A percentile compares a stretch with the other conserved stretches of the same genome.
Evolutionary conservation across 768 basidiomycete genomes (phyloP).

Genomic region (Tephrocybe sp.): DNA sequence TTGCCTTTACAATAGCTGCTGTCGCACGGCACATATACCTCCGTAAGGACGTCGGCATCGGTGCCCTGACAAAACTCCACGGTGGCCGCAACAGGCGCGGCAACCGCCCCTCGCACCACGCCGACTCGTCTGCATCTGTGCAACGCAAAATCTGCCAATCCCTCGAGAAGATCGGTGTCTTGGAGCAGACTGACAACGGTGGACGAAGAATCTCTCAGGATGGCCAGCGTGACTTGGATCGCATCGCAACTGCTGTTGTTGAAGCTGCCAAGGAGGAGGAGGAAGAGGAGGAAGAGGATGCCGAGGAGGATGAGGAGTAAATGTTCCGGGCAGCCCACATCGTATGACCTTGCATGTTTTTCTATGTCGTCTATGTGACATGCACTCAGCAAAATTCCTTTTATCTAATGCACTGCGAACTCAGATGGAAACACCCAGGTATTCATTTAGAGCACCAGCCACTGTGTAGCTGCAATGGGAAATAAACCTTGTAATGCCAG

Average conservation of each 20-base stretch:
- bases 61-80: constrained; percentile 92
- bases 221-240: constrained; percentile 93
- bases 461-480: too few species aligned
- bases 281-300: constrained; percentile 73
- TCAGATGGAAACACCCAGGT: too few species aligned
- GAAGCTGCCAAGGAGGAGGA: constrained; percentile 72
- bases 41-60: constrained; percentile 94
- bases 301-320: constrained; percentile 58
- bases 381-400: constrained; percentile 32
- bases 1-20: constrained; percentile 56
- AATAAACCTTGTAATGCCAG: not conserved
- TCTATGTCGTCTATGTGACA: constrained; percentile 35
- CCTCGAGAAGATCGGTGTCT: constrained; percentile 97
- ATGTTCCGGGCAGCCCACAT: constrained; percentile 23
- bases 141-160: constrained; percentile 97
- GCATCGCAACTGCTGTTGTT: constrained; percentile 87
- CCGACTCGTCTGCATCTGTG: constrained; percentile 78
- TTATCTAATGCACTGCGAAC: not conserved
- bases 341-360: constrained; percentile 40
- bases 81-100: constrained; percentile 95
- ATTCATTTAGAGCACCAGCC: too few species aligned
- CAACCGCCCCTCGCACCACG: constrained; percentile 95
- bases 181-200: constrained; percentile 91
- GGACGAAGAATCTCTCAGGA: constrained; percentile 96
- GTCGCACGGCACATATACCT: constrained; percentile 99